These are phyloP conservation scores for Drosera capensis DNA, from an alignment of 148 eudicot species.

Conservation along the genomic window DNA sequence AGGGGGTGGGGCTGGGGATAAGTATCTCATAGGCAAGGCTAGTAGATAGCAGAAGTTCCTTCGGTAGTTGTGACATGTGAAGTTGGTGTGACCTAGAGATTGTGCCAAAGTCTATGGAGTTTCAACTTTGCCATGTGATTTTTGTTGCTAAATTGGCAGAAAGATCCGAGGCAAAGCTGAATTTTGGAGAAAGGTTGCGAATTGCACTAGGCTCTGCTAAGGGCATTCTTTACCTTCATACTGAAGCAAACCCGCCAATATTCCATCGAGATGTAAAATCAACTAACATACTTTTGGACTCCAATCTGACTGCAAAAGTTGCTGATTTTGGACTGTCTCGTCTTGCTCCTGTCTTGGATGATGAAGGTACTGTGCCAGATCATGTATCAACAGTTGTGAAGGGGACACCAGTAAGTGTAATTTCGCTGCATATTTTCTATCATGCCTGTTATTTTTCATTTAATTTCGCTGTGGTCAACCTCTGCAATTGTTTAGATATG, in stretches of 20 bases:
- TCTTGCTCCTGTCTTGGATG: conserved; percentile 68
- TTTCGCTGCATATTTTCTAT: background rate
- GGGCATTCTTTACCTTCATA: conserved; percentile 79
- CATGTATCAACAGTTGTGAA: conserved; percentile 75
- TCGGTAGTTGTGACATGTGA: too few relatives aligned
- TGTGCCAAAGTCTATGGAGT: background rate
- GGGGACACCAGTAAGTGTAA: conserved; percentile 76
- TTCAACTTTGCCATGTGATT: background rate
- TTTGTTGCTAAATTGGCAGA: conserved; percentile 17
- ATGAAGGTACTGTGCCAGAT: conserved; percentile 32
- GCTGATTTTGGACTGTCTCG: conserved; percentile 89
- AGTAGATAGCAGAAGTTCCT: too few relatives aligned
- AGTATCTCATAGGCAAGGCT: too few relatives aligned
- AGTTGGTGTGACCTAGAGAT: background rate
- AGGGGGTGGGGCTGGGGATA: too few relatives aligned
- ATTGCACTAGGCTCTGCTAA: conserved; percentile 71
- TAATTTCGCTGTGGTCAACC: too few relatives aligned
- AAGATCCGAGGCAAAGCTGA: conserved; percentile 32
- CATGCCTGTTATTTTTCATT: too few relatives aligned
- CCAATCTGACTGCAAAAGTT: conserved; percentile 60
- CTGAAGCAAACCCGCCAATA: conserved; percentile 87
- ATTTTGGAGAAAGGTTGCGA: conserved; percentile 49
- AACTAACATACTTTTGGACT: conserved; percentile 71
- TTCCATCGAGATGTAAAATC: conserved; percentile 88
- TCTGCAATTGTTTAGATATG: too few relatives aligned